These are phyloP conservation scores for Arthrobotrys iridis DNA, from an alignment of 2,329 filamentous ascomycete species.

Conservation along the genomic window DNA sequence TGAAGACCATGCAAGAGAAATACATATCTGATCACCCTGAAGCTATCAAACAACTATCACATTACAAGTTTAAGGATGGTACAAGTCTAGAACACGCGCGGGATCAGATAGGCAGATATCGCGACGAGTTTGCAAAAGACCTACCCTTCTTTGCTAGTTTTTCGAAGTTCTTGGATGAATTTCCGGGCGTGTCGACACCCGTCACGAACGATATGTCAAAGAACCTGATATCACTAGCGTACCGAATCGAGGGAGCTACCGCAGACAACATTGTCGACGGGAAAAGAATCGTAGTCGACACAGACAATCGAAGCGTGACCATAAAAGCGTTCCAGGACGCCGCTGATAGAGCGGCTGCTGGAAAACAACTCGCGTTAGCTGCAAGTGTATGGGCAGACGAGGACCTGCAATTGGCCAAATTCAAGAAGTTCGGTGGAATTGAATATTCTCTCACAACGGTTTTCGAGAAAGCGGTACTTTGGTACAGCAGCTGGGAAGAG, in stretches of 20 bases:
- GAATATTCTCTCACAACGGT: conserved; percentile 1
- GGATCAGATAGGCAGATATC: not conserved
- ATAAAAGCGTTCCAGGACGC: not conserved
- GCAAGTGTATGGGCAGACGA: not conserved
- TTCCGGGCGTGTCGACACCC: not conserved
- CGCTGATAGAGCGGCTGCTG: not conserved
- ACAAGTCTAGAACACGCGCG: not conserved
- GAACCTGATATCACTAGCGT: conserved; percentile 1
- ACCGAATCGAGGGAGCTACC: conserved; percentile 11
- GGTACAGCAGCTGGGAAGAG: conserved; percentile 15
- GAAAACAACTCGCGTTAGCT: not conserved
- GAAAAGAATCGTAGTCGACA: not conserved
- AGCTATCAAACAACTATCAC: not conserved
- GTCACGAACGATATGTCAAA: not conserved
- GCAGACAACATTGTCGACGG: not conserved
- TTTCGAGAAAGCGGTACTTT: not conserved
- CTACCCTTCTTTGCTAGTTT: not conserved
- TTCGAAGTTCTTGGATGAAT: not conserved
- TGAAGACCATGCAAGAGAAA: not conserved
- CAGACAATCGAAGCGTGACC: not conserved
- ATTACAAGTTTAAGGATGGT: conserved; percentile 14
- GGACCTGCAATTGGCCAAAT: not conserved
- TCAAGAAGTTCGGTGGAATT: not conserved
- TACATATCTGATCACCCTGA: not conserved
- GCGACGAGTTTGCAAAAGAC: not conserved